Evolutionary conservation across 108 stramenopile genomes (phyloP).

Genomic region (Cyclotella sp.): DNA sequence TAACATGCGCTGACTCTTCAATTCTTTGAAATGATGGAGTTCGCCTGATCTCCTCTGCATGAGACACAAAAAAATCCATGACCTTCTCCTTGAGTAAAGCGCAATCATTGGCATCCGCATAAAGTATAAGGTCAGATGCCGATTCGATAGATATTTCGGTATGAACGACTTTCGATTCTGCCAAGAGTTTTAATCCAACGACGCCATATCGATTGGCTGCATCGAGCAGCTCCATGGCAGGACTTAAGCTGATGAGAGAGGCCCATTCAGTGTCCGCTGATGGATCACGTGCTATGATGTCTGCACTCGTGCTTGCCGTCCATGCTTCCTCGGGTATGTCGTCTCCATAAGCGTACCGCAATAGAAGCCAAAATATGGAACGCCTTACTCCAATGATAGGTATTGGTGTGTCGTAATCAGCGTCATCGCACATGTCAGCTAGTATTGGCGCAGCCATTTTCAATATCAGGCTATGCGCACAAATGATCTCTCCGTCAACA

Average conservation of each 20-base stretch:
- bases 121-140: conserved; percentile 32
- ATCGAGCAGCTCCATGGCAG: conserved; percentile 35
- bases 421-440: conserved; percentile 20
- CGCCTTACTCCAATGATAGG: conserved; percentile 29
- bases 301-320: conserved; percentile 4
- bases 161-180: conserved; percentile 31
- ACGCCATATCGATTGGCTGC: conserved; percentile 42
- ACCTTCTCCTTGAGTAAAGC: conserved; percentile 41
- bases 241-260: not conserved
- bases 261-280: not conserved
- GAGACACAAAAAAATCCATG: conserved; percentile 24
- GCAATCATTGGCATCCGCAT: conserved; percentile 43
- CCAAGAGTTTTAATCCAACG: conserved; percentile 42
- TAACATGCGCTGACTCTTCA: conserved; percentile 24
- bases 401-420: conserved; percentile 12
- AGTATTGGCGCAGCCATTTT: conserved; percentile 24
- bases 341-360: conserved; percentile 42
- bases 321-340: conserved; percentile 26
- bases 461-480: conserved; percentile 34
- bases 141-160: conserved; percentile 13
- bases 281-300: not conserved
- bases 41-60: conserved; percentile 26
- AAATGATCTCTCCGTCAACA: conserved; percentile 26
- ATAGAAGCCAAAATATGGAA: conserved; percentile 17
- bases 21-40: conserved; percentile 20